Evolutionary conservation across 371 early-diverging fungal genomes (phyloP).

Genomic region (Coemansia sp.): DNA sequence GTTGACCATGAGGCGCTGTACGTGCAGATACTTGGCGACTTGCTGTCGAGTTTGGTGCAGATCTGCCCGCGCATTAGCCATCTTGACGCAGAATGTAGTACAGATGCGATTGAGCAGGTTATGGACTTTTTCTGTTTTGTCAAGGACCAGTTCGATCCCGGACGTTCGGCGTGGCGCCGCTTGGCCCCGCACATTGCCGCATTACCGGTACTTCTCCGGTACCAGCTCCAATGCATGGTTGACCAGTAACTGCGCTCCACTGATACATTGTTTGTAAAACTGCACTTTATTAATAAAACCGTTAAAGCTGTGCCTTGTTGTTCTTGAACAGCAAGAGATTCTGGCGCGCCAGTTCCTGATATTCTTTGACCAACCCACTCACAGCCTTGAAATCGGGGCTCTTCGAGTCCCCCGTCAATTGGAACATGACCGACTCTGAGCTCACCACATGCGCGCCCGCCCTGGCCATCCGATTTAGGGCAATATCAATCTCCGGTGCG

Average conservation of each 20-base stretch:
- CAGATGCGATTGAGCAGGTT: slow-evolving; percentile 49
- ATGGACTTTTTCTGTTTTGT: slow-evolving; percentile 54
- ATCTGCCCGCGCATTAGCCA: slow-evolving; percentile 22
- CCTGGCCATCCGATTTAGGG: slow-evolving; percentile 71
- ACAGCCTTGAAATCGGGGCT: slow-evolving; percentile 78
- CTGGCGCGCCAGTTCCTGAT: slow-evolving; percentile 59
- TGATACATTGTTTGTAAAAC: background rate
- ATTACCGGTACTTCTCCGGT: slow-evolving; percentile 32
- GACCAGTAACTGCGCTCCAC: slow-evolving; percentile 16
- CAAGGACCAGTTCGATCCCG: slow-evolving; percentile 51
- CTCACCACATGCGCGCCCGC: slow-evolving; percentile 81
- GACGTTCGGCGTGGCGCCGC: slow-evolving; percentile 40
- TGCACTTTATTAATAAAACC: background rate
- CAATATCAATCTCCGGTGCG: slow-evolving; percentile 78
- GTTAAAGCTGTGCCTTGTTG: slow-evolving; percentile 12
- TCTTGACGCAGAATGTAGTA: slow-evolving; percentile 20
- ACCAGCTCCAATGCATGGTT: slow-evolving; percentile 44
- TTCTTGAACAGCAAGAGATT: slow-evolving; percentile 62
- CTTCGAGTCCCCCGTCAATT: slow-evolving; percentile 77
- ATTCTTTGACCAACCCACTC: slow-evolving; percentile 79
- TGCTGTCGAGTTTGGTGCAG: slow-evolving; percentile 39
- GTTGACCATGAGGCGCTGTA: slow-evolving; percentile 47
- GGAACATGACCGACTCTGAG: slow-evolving; percentile 91
- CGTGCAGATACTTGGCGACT: slow-evolving; percentile 44
- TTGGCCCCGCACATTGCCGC: slow-evolving; percentile 46